Base-by-base conservation (phyloP, 345 rosid genomes). In the Boechera stricta region DNA sequence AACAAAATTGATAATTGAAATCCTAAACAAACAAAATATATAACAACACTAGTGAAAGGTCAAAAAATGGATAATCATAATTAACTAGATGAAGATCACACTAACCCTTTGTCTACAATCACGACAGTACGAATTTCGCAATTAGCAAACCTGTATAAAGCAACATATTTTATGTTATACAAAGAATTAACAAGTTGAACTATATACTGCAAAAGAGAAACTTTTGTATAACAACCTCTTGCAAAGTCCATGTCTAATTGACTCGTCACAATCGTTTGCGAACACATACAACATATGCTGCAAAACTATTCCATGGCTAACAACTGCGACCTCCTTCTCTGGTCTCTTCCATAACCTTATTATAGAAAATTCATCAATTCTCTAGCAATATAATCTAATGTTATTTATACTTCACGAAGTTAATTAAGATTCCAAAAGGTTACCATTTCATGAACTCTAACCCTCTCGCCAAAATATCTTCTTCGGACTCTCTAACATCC, bases 381-480 rank as follows among this genome's bases (percentile, higher is more conserved):
- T 64, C 10, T 36, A 32, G 7, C 59, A 33, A 21, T 55, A 71
- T 31, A 39, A 39, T 59, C 2, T 15, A 36, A 12, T 41, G 3
- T 56, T 28, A 39, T 38, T 18, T 29, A 58, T 54, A 38, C 2
- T 64, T n/a, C 8, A 56, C 13, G 9, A 24, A 16, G 18, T 31
- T 29, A 60, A 21, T 51, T 29, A 67, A 21, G 29, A 66, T 78
- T 78, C 0, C 10, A 48, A 62, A 53, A 13, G 13, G 5, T 70
- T 59, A 76, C 83, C 83, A 80, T 67, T 76, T 71, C 80, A 80
- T 80, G 53, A 80, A 80, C 66, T 80, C 75, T 67, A 80, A 71
- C 18, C 80, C 80, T 67, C 83, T 71, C 0, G 74, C 83, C 29
- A 47, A 55, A 26, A 80, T 67, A 59, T 80, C 83, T 53, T 76